Evolutionary conservation across 371 early-diverging fungal genomes (phyloP).

Genomic region (Mortierella sp.): DNA sequence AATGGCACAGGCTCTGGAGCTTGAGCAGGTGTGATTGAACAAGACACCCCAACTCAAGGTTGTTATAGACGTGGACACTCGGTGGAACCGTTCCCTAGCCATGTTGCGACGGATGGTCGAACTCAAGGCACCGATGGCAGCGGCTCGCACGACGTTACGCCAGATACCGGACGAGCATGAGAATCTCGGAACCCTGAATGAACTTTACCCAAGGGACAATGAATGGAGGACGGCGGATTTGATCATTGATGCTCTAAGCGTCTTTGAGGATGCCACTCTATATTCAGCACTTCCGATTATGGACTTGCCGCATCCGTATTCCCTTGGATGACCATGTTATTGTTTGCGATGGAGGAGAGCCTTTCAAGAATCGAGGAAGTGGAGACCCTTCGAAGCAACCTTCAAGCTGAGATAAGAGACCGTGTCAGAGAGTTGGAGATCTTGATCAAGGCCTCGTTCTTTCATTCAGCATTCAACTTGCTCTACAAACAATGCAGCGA

Average conservation of each 20-base stretch:
- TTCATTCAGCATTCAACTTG: background rate
- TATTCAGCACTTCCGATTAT: background rate
- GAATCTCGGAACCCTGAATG: background rate
- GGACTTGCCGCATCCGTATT: constrained; percentile 2
- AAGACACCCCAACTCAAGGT: background rate
- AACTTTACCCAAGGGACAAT: background rate
- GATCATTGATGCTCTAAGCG: background rate
- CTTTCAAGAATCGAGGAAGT: background rate
- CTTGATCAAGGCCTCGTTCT: background rate
- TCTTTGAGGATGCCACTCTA: background rate
- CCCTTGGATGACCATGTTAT: background rate
- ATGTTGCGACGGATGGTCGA: background rate
- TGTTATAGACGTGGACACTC: background rate
- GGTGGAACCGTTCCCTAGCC: background rate
- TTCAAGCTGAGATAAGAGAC: background rate
- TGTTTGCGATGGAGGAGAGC: background rate
- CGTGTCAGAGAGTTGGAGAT: background rate
- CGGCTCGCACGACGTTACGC: background rate
- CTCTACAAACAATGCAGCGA: background rate
- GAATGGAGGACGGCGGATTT: background rate
- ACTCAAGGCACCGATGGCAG: background rate
- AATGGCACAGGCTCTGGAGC: background rate
- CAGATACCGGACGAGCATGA: background rate
- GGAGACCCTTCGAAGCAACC: background rate
- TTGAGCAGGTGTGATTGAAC: background rate